phyloP scores from a whole-genome alignment of 108 stramenopile species.

The Conticribra guillardii region DNA sequence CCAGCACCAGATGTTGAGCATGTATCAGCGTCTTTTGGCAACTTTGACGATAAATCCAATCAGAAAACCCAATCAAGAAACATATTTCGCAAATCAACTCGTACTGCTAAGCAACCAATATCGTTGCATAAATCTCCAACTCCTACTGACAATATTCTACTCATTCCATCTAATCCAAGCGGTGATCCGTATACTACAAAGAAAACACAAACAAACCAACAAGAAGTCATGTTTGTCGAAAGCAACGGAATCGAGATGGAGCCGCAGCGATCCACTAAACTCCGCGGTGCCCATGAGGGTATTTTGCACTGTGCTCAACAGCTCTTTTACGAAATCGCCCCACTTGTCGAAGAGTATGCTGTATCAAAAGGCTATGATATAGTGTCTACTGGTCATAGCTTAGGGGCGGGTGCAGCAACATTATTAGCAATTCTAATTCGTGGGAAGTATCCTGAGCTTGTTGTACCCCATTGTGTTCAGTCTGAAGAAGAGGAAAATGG shows the following conservation, averaged over 20 bases:
- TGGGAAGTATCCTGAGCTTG: conserved; percentile 55
- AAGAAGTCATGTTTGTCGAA: conserved; percentile 14
- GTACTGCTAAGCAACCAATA: background rate
- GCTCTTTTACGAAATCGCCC: conserved; percentile 44
- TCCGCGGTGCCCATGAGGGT: conserved; percentile 52
- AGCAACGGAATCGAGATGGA: conserved; percentile 47
- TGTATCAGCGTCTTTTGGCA: no score
- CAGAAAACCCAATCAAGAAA: background rate
- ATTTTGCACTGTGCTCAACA: conserved; percentile 49
- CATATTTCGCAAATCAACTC: background rate
- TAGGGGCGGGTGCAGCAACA: conserved; percentile 66
- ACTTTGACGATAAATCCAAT: no score
- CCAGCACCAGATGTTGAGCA: background rate
- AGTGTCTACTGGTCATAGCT: conserved; percentile 63
- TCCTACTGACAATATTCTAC: background rate
- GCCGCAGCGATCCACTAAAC: conserved; percentile 33
- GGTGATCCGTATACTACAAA: background rate
- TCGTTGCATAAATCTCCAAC: no score
- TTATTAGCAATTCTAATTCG: conserved; percentile 61
- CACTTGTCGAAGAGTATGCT: conserved; percentile 52
- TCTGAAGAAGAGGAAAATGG: background rate
- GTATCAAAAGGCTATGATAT: conserved; percentile 48
- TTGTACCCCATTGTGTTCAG: no score
- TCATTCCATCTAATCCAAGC: background rate
- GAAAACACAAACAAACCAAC: background rate